phyloP scores from a whole-genome alignment of 2,329 filamentous ascomycete species.

The Xylaria sp. region DNA sequence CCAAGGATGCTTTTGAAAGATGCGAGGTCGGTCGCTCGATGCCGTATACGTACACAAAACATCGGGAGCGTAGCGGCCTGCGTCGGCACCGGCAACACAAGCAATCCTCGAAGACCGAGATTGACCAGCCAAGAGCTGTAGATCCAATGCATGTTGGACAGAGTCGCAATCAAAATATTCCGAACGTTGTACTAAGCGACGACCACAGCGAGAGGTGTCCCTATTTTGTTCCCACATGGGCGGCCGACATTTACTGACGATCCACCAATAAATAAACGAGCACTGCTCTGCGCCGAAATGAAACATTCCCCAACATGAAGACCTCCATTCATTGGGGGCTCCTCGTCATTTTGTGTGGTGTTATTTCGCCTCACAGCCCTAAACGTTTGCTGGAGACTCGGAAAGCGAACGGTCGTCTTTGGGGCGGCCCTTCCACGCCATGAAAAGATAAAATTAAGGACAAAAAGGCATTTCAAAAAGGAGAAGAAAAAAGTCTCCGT shows the following conservation, averaged over 20 bases:
- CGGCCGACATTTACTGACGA: neutral
- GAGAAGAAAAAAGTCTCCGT: too few relatives aligned
- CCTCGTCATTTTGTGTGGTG: neutral
- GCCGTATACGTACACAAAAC: neutral
- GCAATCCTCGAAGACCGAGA: neutral
- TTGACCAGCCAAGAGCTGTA: neutral
- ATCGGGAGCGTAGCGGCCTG: neutral
- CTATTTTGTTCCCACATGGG: too few relatives aligned
- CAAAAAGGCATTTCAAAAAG: too few relatives aligned
- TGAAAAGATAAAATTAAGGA: too few relatives aligned
- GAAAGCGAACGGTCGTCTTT: conserved; percentile 2
- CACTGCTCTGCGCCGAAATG: neutral
- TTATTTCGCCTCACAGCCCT: neutral
- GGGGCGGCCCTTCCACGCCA: neutral
- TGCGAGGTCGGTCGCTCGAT: neutral
- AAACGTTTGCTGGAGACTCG: neutral
- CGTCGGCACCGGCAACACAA: neutral
- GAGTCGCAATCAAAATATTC: neutral
- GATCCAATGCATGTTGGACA: neutral
- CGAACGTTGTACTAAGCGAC: neutral
- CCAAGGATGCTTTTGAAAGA: too few relatives aligned
- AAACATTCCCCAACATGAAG: neutral
- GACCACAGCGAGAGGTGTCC: neutral
- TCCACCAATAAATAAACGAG: neutral
- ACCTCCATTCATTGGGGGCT: neutral